Conservation (phyloP, 2,329 filamentous ascomycete species). For the Nannizziopsis barbatae region DNA sequence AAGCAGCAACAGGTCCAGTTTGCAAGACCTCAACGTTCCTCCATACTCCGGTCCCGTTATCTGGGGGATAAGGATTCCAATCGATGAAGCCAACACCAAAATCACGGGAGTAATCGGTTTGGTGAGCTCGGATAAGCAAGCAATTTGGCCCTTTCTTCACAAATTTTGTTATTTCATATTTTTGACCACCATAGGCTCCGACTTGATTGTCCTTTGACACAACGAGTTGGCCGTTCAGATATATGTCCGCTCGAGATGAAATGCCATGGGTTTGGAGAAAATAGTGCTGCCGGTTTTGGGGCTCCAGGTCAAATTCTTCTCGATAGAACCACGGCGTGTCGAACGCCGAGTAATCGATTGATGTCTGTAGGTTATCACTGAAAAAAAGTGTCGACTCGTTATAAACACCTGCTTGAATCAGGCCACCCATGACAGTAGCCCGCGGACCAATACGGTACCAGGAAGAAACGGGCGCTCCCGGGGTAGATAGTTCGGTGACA, state of each 20-base stretch:
- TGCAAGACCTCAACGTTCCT: slow-evolving; percentile 46
- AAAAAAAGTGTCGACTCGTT: slow-evolving; percentile 46
- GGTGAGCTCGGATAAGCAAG: slow-evolving; percentile 44
- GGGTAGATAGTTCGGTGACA: slow-evolving; percentile 32
- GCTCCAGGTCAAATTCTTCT: slow-evolving; percentile 39
- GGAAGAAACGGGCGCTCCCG: slow-evolving; percentile 37
- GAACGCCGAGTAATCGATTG: slow-evolving; percentile 40
- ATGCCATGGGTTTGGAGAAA: slow-evolving; percentile 50
- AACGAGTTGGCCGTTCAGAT: slow-evolving; percentile 46
- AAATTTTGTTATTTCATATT: slow-evolving; percentile 43
- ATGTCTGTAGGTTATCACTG: slow-evolving; percentile 39
- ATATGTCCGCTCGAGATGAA: slow-evolving; percentile 50
- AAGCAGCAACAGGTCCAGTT: slow-evolving; percentile 41
- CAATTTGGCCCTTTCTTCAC: slow-evolving; percentile 38
- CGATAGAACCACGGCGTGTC: slow-evolving; percentile 49
- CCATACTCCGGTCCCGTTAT: slow-evolving; percentile 55
- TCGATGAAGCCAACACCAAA: slow-evolving; percentile 51
- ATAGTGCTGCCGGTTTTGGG: slow-evolving; percentile 34
- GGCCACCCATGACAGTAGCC: slow-evolving; percentile 47
- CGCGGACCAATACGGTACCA: slow-evolving; percentile 44
- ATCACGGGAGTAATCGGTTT: slow-evolving; percentile 49
- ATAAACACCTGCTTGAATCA: slow-evolving; percentile 44
- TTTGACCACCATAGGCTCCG: slow-evolving; percentile 47
- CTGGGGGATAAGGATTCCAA: slow-evolving; percentile 51
- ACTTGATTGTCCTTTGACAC: slow-evolving; percentile 41